These are phyloP conservation scores for Telopea speciosissima DNA, from an alignment of 177 flowering plant species.

Conservation along the genomic window DNA sequence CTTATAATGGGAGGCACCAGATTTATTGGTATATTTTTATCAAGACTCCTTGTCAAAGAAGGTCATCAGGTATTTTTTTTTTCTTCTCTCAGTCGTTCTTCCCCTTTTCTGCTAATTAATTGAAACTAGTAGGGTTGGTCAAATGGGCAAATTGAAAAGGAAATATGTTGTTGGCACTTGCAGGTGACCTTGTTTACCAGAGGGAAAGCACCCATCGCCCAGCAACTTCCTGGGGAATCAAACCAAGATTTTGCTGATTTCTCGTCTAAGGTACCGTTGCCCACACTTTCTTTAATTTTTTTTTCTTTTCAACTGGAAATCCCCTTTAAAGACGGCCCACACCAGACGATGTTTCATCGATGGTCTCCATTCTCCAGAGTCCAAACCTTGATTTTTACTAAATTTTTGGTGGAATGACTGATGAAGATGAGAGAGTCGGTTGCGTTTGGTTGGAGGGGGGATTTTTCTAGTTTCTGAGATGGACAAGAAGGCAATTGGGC, in stretches of 20 bases:
- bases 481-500: too few relatives aligned
- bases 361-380: too few relatives aligned
- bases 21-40: constrained; percentile 86
- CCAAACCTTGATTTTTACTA: too few relatives aligned
- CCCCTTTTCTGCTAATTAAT: not conserved
- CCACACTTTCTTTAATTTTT: not conserved
- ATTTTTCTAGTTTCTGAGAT: too few relatives aligned
- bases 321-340: too few relatives aligned
- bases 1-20: constrained; percentile 97
- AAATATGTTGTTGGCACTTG: not conserved
- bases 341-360: too few relatives aligned
- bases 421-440: too few relatives aligned
- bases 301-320: not conserved
- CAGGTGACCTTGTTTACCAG: constrained; percentile 91
- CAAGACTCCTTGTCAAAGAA: constrained; percentile 84
- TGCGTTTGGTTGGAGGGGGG: too few relatives aligned
- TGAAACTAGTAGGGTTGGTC: too few relatives aligned
- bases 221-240: constrained; percentile 86
- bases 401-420: too few relatives aligned
- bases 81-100: not conserved
- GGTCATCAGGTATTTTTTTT: constrained; percentile 68
- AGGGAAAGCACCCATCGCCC: constrained; percentile 89
- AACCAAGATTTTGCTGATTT: constrained; percentile 64
- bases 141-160: too few relatives aligned
- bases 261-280: constrained; percentile 56